Base-by-base conservation (phyloP, 73 alveolate genomes). In the Diophrys appendiculata region DNA sequence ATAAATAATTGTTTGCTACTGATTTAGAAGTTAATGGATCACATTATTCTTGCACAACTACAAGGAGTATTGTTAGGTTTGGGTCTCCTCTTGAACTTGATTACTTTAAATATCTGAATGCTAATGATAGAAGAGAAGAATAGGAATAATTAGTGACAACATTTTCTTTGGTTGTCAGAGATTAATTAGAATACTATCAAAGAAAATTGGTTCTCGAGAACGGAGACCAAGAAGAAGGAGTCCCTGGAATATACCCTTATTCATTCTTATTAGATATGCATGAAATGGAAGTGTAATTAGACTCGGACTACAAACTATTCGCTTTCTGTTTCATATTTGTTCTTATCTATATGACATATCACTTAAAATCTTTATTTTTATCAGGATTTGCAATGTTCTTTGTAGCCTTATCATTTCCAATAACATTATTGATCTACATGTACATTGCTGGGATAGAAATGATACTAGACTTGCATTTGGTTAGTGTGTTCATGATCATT, bases 401-500 rank as follows among this genome's bases (percentile, higher is more conserved):
- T 28, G 65, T 76, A 14, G 85, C 64, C 23, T 65, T 81, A 52
- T 65, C 86, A 0, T 23, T 72, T 80, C 89, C 89, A 3, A 56
- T 81, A 0, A 65, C 89, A 11, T 43, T 74, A 24, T 65, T 81
- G 72, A 18, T 81, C 86, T 72, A 81, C 54, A 73, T 60, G 68
- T 77, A 72, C 54, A 30, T 81, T 14, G 54, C 72, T 64, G 79
- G 78, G 29, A 33, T 81, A 29, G 77, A 53, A 25, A 72, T 65
- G 73, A 72, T 81, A n/a, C 76, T 54, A 14, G 67, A 54, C 69
- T 31, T 81, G 55, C 84, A 81, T 32, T 52, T 81, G 78, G 33
- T 81, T 22, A 74, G 69, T 33, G 76, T 81, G 8, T 81, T 72
- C 43, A 26, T 81, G 77, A 81, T 81, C 27, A 76, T 81, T 26